Base-by-base conservation (phyloP, 257 asterid species). In the Nicotiana sylvestris region DNA sequence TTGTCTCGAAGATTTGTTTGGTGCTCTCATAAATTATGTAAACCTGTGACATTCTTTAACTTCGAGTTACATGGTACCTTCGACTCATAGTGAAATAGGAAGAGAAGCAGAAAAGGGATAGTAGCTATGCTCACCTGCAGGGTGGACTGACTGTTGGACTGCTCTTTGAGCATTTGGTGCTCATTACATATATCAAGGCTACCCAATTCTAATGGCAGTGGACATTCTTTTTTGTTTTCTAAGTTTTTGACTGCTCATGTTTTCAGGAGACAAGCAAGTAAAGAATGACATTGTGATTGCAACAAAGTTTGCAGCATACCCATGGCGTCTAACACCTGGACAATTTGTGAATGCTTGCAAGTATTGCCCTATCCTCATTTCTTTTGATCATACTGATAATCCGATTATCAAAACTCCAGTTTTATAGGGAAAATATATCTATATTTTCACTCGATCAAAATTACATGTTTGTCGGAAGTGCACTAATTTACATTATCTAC, bases 251-350 rank as follows among this genome's bases (percentile, higher is more conserved):
- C 33, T 58, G 81, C 25, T 81, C 30, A 84, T 33, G 55, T 16
- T 82, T 66, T 85, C 88, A 94, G 99, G 97, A 62, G 87, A 83
- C 76, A 82, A 87, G 89, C 87, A 86, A 86, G 87, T 37, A 77
- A 82, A 81, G 84, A 90, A 89, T 83, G 85, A 89, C 56, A 88
- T 94, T 32, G 91, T 93, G 77, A 91, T 96, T 66, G 99, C 99
- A 10, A 93, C 98, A 9, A 94, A 96, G 85, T 94, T 96, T 76
- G 99, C 99, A 76, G 99, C 99, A 12, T 96, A 94, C 84, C 99
- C 99, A 0, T 96, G 99, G 98, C 98, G 98, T 67, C 70, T 94
- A 74, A 96, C 98, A 30, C 97, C 98, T 51, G 90, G 90, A 76
- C 98, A 94, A 78, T 94, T 96, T 74, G 98, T 96, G 53, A 86